Conservation (phyloP, 1,284 basidiomycete genomes). For the Hymenochaete sp. region DNA sequence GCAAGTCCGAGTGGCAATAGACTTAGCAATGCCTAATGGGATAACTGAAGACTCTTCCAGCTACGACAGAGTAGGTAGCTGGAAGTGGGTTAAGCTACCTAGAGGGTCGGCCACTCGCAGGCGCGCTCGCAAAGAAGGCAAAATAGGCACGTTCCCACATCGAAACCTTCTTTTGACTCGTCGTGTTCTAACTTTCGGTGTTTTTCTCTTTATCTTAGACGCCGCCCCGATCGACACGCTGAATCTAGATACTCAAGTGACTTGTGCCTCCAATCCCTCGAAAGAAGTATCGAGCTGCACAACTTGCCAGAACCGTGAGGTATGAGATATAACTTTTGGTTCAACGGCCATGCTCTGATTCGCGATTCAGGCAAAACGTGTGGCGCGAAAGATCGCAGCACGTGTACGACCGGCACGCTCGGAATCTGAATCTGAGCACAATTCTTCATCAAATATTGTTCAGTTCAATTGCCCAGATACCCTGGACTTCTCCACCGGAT, state of each 20-base stretch:
- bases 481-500: constrained; percentile 84
- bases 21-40: constrained; percentile 60
- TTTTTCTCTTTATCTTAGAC: constrained; percentile 40
- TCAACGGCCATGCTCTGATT: constrained; percentile 13
- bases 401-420: constrained; percentile 68
- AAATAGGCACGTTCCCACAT: constrained; percentile 50
- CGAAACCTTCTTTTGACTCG: constrained; percentile 13
- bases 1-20: constrained; percentile 75
- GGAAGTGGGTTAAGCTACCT: constrained; percentile 77
- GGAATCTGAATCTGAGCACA: constrained; percentile 64
- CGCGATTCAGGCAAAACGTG: constrained; percentile 63
- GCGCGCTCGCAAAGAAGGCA: constrained; percentile 77
- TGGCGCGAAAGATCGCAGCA: constrained; percentile 77
- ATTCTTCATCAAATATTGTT: constrained; percentile 79
- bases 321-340: constrained; percentile 28
- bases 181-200: background rate
- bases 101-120: constrained; percentile 75
- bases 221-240: constrained; percentile 65
- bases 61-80: constrained; percentile 70
- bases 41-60: constrained; percentile 48
- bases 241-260: constrained; percentile 57
- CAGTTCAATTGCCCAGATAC: constrained; percentile 95
- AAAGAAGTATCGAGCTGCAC: constrained; percentile 74
- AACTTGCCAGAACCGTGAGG: constrained; percentile 79
- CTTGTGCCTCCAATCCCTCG: constrained; percentile 71